Conservation (phyloP, 179 eudicot species). For the Carnegiea gigantea region DNA sequence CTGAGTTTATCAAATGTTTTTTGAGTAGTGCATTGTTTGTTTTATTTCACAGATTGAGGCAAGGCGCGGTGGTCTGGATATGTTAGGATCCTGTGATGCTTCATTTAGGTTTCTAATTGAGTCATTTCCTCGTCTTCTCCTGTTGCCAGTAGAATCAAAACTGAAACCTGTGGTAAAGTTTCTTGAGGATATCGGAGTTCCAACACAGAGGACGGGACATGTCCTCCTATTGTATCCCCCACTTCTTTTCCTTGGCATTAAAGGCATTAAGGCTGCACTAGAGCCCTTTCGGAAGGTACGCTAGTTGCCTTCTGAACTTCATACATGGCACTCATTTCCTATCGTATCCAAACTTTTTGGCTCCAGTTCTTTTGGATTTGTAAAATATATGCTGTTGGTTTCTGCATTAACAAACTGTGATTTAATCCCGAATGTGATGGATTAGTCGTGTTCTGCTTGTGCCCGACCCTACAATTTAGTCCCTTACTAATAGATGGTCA, state of each 20-base stretch:
- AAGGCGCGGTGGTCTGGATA: constrained; percentile 83
- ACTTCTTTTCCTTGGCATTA: constrained; percentile 52
- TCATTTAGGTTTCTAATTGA: constrained; percentile 69
- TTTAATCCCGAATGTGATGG: neutral
- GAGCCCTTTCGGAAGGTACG: constrained; percentile 63
- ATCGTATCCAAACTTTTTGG: neutral
- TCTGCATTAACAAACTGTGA: neutral
- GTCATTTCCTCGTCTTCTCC: constrained; percentile 86
- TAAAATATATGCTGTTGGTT: neutral
- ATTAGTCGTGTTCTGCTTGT: neutral
- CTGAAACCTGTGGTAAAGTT: constrained; percentile 52
- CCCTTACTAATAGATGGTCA: neutral
- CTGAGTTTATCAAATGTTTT: neutral
- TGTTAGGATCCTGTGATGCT: constrained; percentile 55
- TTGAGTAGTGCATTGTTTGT: neutral
- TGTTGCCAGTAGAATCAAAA: constrained; percentile 52
- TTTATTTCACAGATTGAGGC: constrained; percentile 65
- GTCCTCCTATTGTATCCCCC: constrained; percentile 75
- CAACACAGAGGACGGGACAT: constrained; percentile 48
- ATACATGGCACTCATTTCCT: neutral
- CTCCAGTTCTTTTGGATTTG: neutral
- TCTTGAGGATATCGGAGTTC: constrained; percentile 58
- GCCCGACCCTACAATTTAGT: neutral
- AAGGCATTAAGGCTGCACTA: constrained; percentile 46
- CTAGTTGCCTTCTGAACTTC: neutral